These are phyloP conservation scores for Baorangia bicolor DNA, from an alignment of 768 basidiomycete genomes.

Conservation along the genomic window DNA sequence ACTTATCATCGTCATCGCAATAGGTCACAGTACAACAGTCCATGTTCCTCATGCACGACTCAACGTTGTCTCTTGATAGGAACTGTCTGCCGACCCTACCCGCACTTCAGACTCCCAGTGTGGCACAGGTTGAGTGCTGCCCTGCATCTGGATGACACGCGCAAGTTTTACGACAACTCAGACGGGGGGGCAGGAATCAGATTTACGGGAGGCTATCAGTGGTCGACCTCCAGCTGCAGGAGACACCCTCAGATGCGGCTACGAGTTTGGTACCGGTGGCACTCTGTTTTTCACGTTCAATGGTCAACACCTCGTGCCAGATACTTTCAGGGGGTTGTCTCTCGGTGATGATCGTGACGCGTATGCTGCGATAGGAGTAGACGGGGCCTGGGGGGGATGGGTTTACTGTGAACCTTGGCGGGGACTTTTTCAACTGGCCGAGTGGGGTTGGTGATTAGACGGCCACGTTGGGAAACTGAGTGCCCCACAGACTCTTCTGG, in stretches of 20 bases:
- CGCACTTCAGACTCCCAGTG: conserved; percentile 60
- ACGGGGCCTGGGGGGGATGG: conserved; percentile 51
- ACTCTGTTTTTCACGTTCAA: conserved; percentile 63
- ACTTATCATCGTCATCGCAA: conserved; percentile 56
- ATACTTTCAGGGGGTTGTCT: conserved; percentile 59
- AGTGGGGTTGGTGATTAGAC: conserved; percentile 65
- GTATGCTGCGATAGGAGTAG: conserved; percentile 64
- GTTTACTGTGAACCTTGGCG: conserved; percentile 14
- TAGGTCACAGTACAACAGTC: conserved; percentile 43
- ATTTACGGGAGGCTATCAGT: conserved; percentile 29
- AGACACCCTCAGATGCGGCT: conserved; percentile 63
- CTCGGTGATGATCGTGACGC: conserved; percentile 53
- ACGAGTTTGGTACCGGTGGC: too few species aligned
- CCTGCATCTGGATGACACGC: conserved; percentile 65
- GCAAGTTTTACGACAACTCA: conserved; percentile 70
- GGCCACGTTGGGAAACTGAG: conserved; percentile 54
- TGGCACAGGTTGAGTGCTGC: conserved; percentile 66
- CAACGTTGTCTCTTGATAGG: conserved; percentile 46
- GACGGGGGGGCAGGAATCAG: conserved; percentile 64
- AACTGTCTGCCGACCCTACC: conserved; percentile 66
- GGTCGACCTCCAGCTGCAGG: conserved; percentile 37
- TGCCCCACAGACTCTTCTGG: conserved; percentile 20
- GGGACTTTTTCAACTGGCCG: conserved; percentile 61
- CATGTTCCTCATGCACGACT: background rate
- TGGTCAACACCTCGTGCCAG: conserved; percentile 46